These are phyloP conservation scores for Colletotrichum destructivum DNA, from an alignment of 2,329 filamentous ascomycete genomes.

Conservation along the genomic window DNA sequence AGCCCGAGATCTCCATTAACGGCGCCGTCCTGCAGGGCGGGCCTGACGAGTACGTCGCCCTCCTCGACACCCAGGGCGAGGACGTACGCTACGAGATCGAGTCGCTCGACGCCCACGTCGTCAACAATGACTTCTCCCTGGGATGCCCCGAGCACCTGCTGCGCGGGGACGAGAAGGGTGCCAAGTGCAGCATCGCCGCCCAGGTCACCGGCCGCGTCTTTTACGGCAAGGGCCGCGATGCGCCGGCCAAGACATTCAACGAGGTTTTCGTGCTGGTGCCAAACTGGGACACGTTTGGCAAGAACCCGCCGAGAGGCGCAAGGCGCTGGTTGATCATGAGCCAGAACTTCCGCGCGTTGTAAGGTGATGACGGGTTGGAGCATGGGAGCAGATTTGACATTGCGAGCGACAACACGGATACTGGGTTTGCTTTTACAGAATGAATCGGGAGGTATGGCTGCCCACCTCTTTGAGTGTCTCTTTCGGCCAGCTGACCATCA, in stretches of 20 bases:
- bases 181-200: constrained; percentile 79
- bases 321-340: constrained; percentile 78
- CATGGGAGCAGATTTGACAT: neutral
- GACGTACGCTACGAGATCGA: constrained; percentile 79
- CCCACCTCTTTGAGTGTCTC: neutral
- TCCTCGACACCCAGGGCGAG: constrained; percentile 76
- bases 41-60: constrained; percentile 75
- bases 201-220: constrained; percentile 81
- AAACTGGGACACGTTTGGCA: constrained; percentile 73
- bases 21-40: constrained; percentile 74
- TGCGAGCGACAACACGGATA: neutral
- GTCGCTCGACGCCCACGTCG: constrained; percentile 82
- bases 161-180: constrained; percentile 62
- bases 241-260: constrained; percentile 79
- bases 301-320: constrained; percentile 66
- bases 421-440: neutral
- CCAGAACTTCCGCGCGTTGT: constrained; percentile 78
- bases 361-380: constrained; percentile 35
- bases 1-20: constrained; percentile 84
- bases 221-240: constrained; percentile 75
- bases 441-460: neutral
- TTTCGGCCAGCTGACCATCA: neutral
- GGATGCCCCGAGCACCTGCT: constrained; percentile 66
- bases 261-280: constrained; percentile 88
- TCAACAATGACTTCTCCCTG: constrained; percentile 77